Evolutionary conservation across 441 rosid genomes (phyloP).

Genomic region (Geranium incanum): DNA sequence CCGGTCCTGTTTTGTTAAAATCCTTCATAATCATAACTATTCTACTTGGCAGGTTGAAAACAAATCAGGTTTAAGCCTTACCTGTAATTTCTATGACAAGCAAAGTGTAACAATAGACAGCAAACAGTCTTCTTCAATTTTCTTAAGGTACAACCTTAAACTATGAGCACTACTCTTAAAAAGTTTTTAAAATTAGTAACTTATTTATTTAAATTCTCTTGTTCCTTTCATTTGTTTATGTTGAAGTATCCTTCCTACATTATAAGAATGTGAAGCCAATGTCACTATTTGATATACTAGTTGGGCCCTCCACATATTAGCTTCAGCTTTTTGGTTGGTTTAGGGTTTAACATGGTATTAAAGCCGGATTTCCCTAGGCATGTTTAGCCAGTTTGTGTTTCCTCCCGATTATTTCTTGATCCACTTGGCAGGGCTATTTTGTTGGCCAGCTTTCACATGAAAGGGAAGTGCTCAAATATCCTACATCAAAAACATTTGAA

Average conservation of each 20-base stretch:
- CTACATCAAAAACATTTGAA: too few species aligned
- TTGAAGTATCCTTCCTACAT: not conserved
- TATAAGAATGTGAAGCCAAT: not conserved
- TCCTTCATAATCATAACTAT: slow-evolving; percentile 17
- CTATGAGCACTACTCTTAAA: slow-evolving; percentile 10
- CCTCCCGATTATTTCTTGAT: not conserved
- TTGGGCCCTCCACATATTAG: not conserved
- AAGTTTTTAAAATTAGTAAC: not conserved
- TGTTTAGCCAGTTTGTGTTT: not conserved
- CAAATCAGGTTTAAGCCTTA: slow-evolving; percentile 62
- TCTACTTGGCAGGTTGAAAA: slow-evolving; percentile 66
- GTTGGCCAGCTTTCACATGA: not conserved
- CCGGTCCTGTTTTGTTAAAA: slow-evolving; percentile 14
- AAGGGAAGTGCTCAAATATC: too few species aligned
- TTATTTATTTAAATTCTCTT: not conserved
- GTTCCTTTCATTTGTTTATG: not conserved
- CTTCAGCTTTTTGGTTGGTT: not conserved
- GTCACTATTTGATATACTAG: not conserved
- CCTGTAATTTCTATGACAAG: slow-evolving; percentile 49
- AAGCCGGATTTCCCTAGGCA: not conserved
- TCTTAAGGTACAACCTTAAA: slow-evolving; percentile 44
- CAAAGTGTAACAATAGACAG: slow-evolving; percentile 52
- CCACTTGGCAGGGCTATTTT: not conserved
- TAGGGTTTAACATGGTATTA: not conserved
- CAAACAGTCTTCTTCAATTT: slow-evolving; percentile 63